Conservation (phyloP, 2,329 filamentous ascomycete genomes). For the Colletotrichum sp. region DNA sequence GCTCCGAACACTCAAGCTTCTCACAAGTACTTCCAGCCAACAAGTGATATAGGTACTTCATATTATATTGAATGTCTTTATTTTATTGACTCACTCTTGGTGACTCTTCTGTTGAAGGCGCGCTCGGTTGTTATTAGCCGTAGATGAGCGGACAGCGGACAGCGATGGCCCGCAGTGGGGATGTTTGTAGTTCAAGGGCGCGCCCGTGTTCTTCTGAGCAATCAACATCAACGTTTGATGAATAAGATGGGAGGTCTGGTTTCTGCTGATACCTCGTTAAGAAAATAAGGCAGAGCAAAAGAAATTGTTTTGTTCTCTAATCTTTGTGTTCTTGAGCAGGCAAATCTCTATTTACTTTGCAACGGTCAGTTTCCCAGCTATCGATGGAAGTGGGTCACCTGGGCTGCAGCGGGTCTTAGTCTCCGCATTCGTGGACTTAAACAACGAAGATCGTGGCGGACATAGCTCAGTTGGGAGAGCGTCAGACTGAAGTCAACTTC, state of each 20-base stretch:
- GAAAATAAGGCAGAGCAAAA: background rate
- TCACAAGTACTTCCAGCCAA: background rate
- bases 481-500: constrained; percentile 21
- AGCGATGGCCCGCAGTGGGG: background rate
- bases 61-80: background rate
- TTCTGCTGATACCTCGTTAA: background rate
- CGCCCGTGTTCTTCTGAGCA: background rate
- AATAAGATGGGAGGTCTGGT: background rate
- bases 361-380: background rate
- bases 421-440: no score
- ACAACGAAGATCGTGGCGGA: constrained; percentile 11
- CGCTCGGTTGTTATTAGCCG: background rate
- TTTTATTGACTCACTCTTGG: background rate
- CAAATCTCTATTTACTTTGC: background rate
- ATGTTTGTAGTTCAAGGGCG: background rate
- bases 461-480: constrained; percentile 23
- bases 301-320: background rate
- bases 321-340: background rate
- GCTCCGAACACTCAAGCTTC: background rate
- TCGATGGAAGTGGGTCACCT: background rate
- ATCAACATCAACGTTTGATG: background rate
- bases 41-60: background rate
- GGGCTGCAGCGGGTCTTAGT: fast-evolving
- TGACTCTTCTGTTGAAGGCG: background rate
- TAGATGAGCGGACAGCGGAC: background rate